Percentiles rank a stretch among this genome's conserved stretches.
These are phyloP conservation scores for Coemansia sp. DNA, from an alignment of 192 early-diverging fungal species.

Conservation along the genomic window DNA sequence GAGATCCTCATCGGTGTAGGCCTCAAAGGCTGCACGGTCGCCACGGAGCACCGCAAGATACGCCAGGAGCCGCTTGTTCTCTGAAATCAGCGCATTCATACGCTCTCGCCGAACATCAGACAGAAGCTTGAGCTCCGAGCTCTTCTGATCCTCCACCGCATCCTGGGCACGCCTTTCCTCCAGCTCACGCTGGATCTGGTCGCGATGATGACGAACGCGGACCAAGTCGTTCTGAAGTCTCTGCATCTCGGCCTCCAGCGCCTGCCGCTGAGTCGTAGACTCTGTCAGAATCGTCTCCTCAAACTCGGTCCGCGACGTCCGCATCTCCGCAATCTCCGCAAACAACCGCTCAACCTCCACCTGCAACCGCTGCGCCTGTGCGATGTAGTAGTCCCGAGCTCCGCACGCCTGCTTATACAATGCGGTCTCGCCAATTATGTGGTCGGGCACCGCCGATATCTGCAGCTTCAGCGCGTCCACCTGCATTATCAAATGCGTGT, in stretches of 20 bases:
- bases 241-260: constrained; percentile 57
- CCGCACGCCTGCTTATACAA: constrained; percentile 55
- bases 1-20: constrained; percentile 56
- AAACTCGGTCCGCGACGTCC: constrained; percentile 37
- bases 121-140: constrained; percentile 53
- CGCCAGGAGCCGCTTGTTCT: constrained; percentile 60
- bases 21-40: constrained; percentile 55
- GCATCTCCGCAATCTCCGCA: constrained; percentile 47
- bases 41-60: constrained; percentile 55
- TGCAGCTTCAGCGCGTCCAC: constrained; percentile 55
- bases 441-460: constrained; percentile 53
- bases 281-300: constrained; percentile 44
- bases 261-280: constrained; percentile 42
- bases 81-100: constrained; percentile 59
- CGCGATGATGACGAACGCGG: constrained; percentile 58
- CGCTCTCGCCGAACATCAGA: constrained; percentile 58
- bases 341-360: constrained; percentile 44
- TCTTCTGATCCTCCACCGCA: constrained; percentile 46
- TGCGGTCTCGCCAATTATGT: constrained; percentile 54
- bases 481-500: constrained; percentile 47
- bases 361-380: constrained; percentile 52
- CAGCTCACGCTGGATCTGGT: constrained; percentile 54
- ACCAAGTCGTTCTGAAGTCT: constrained; percentile 57
- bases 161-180: constrained; percentile 52
- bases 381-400: constrained; percentile 54